These are phyloP conservation scores for Pistacia integerrima DNA, from an alignment of 345 rosid genomes.

Conservation along the genomic window DNA sequence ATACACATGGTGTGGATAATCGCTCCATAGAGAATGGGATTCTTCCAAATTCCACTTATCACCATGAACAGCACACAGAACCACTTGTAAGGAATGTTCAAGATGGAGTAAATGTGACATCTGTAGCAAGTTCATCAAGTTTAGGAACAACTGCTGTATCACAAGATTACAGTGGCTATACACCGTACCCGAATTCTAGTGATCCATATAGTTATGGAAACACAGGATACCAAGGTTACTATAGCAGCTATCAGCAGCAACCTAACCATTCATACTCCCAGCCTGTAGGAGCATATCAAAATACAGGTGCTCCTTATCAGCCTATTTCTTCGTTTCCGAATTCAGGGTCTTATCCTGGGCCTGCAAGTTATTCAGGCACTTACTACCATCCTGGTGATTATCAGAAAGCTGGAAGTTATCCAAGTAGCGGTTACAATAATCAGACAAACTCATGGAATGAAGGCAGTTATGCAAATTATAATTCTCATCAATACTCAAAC, in stretches of 20 bases:
- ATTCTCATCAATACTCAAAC: slow-evolving; percentile 67
- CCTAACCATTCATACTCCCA: slow-evolving; percentile 72
- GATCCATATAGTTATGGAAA: slow-evolving; percentile 74
- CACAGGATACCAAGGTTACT: slow-evolving; percentile 76
- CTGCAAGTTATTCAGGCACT: slow-evolving; percentile 94
- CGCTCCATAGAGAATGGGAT: slow-evolving; percentile 56
- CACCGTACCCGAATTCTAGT: slow-evolving; percentile 58
- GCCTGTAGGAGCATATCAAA: slow-evolving; percentile 93
- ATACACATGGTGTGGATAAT: slow-evolving; percentile 51
- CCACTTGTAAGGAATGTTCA: slow-evolving; percentile 43
- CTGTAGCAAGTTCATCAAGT: slow-evolving; percentile 60
- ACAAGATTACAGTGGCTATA: slow-evolving; percentile 69
- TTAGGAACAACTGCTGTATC: slow-evolving; percentile 53
- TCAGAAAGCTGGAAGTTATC: slow-evolving; percentile 96
- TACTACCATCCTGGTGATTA: slow-evolving; percentile 99
- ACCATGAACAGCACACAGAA: slow-evolving; percentile 57
- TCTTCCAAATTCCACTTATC: slow-evolving; percentile 47
- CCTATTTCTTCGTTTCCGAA: slow-evolving; percentile 99
- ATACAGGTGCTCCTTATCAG: slow-evolving; percentile 99
- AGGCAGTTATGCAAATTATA: slow-evolving; percentile 64
- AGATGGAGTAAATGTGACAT: slow-evolving; percentile 48
- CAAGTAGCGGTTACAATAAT: slow-evolving; percentile 67
- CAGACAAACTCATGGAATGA: slow-evolving; percentile 68
- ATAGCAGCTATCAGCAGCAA: slow-evolving; percentile 80
- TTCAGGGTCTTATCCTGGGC: slow-evolving; percentile 99